phyloP scores from a whole-genome alignment of 805 yeast species.

The Candida odintsovae region DNA sequence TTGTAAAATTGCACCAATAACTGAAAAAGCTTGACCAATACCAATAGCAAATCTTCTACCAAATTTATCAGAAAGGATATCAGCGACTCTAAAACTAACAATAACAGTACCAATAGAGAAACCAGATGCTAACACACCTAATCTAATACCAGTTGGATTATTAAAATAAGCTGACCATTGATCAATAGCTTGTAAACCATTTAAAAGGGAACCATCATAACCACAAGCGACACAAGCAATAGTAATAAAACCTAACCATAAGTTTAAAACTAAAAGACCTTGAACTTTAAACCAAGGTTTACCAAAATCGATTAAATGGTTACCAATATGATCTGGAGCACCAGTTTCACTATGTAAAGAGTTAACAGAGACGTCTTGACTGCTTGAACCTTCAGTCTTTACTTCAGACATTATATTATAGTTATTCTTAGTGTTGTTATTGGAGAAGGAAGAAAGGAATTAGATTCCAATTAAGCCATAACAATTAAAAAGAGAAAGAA shows the following conservation, averaged over 20 bases:
- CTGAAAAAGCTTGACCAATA: constrained; percentile 18
- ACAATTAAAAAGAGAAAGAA: not conserved
- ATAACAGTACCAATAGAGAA: constrained; percentile 34
- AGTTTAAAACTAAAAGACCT: constrained; percentile 34
- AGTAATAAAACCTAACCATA: constrained; percentile 34
- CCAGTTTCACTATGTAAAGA: not conserved
- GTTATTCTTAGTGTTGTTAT: not conserved
- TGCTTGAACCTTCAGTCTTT: not conserved
- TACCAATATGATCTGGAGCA: constrained; percentile 2
- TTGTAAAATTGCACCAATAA: constrained; percentile 24
- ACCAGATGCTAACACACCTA: constrained; percentile 36
- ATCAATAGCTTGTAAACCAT: constrained; percentile 42
- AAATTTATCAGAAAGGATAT: constrained; percentile 29
- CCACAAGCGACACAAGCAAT: constrained; percentile 44
- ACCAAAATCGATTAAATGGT: constrained; percentile 22
- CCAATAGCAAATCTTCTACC: constrained; percentile 32
- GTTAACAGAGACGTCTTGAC: not conserved
- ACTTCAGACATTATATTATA: not conserved
- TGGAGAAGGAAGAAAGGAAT: not conserved
- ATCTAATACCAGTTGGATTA: constrained; percentile 31
- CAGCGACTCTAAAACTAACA: constrained; percentile 31
- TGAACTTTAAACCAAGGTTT: constrained; percentile 31
- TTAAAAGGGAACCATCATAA: constrained; percentile 44
- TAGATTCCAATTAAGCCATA: not conserved
- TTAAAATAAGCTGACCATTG: constrained; percentile 37